Evolutionary conservation across 2,329 filamentous ascomycete species (phyloP).

Genomic region (Aciculosporium take): DNA sequence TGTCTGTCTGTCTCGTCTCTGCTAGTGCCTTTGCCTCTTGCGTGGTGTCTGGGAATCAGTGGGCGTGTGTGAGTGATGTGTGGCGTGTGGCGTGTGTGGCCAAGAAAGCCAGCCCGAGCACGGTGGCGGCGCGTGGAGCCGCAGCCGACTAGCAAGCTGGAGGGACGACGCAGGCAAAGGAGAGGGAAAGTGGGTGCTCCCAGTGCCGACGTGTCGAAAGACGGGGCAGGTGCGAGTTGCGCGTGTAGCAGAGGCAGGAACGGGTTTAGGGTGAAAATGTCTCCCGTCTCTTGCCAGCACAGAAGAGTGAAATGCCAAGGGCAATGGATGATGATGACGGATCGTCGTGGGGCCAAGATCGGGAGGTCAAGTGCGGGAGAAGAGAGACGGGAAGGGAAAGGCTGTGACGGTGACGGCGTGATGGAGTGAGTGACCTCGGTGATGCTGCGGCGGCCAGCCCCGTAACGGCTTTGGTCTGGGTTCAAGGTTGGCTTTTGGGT

Average conservation of each 20-base stretch:
- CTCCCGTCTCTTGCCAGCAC: neutral
- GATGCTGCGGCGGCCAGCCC: too few species aligned
- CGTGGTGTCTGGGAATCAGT: too few species aligned
- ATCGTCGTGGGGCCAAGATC: neutral
- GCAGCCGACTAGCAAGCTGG: neutral
- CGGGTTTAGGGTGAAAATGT: too few species aligned
- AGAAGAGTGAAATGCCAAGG: neutral
- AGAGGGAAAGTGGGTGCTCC: neutral
- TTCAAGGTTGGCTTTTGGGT: too few species aligned
- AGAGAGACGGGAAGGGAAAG: too few species aligned
- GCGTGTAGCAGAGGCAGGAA: too few species aligned
- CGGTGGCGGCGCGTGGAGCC: neutral
- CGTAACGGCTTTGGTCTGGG: too few species aligned
- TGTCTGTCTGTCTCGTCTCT: neutral
- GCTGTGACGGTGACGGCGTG: too few species aligned
- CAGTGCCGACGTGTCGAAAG: too few species aligned
- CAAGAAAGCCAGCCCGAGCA: neutral
- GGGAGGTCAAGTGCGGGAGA: constrained; percentile 1
- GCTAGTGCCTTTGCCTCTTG: neutral
- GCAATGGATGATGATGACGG: constrained; percentile 3
- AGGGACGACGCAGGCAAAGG: neutral
- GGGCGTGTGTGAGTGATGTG: neutral
- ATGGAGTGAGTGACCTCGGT: too few species aligned
- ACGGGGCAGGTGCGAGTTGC: too few species aligned
- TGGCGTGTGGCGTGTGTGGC: neutral